phyloP scores from a whole-genome alignment of 768 basidiomycete genomes.

The Rhizopogon sp. region DNA sequence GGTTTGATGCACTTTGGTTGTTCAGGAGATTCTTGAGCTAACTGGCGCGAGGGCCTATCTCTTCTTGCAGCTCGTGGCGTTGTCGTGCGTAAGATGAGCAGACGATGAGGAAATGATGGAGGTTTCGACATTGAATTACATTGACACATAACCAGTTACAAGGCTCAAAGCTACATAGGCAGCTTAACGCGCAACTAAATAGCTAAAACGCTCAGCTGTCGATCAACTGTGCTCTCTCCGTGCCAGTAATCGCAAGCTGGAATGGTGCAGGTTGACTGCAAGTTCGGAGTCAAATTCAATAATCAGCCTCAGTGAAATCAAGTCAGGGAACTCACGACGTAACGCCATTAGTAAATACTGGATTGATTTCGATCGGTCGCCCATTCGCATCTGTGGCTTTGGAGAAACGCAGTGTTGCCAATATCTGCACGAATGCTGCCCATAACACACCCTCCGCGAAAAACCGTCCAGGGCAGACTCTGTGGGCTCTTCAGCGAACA shows the following conservation, averaged over 20 bases:
- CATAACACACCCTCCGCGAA: neutral
- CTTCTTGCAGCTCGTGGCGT: neutral
- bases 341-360: conserved; percentile 1
- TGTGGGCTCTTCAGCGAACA: neutral
- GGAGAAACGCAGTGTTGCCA: neutral
- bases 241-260: too few relatives aligned
- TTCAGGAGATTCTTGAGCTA: too few relatives aligned
- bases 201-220: too few relatives aligned
- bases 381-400: conserved; percentile 2
- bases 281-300: neutral
- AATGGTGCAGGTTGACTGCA: too few relatives aligned
- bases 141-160: too few relatives aligned
- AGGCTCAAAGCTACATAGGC: too few relatives aligned
- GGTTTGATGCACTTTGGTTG: too few relatives aligned
- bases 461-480: neutral
- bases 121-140: conserved; percentile 15
- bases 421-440: neutral
- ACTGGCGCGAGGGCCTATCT: too few relatives aligned
- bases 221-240: too few relatives aligned
- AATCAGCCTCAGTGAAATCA: too few relatives aligned
- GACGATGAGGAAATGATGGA: conserved; percentile 23
- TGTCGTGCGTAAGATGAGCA: conserved; percentile 18
- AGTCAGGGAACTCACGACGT: neutral
- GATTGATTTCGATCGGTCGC: neutral
- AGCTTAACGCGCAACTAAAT: too few relatives aligned